Base-by-base conservation (phyloP, 2,329 filamentous ascomycete species). In the Penicillium olsonii region DNA sequence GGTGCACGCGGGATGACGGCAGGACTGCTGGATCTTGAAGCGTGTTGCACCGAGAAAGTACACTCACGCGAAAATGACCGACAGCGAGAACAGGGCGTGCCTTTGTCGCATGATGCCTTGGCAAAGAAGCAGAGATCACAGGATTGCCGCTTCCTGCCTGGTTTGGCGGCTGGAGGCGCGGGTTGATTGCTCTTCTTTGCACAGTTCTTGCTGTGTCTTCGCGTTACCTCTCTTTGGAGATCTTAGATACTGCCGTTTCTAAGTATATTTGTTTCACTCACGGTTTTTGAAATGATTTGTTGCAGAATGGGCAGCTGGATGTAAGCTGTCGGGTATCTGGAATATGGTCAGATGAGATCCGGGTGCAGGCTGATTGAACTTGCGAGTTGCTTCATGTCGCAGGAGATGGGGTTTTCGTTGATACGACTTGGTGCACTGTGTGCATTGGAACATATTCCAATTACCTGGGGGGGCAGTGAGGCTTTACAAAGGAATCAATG, bases 381-480 rank as follows among this genome's bases (percentile, higher is more conserved):
- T 53, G 67, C 65, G 64, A 15, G 60, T 66, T 27, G 54, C 43
- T 42, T 66, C 59, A 54, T 68, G 65, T 2, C 65, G 64, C 12
- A 53, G 45, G 5, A 68, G 37, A 54, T 68, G 64, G 0, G 60
- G 51, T 44, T 64, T 68, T 26, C 64, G 54, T 15, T 61, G 59
- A 14, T 68, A 68, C 9, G 53, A 37, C n/a, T 64, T 67, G n/a
- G 60, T 55, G 42, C 65, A 68, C 35, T 56, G 50, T 12, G 57
- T 41, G 44, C 65, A 68, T 31, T 50, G 53, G 31, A 67, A 67
- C 63, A 66, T 64, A 43, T 38, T 39, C 33, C 17, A 1, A 35
- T 8, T 31, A n/a, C 26, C 11, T n/a, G 12, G 12, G 12, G n/a
- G 11, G 29, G 14, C 10, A 4, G 10, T 11, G 26, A 29, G 26